phyloP scores from a whole-genome alignment of 352 stramenopile genomes.

The Phytopythium boreale region DNA sequence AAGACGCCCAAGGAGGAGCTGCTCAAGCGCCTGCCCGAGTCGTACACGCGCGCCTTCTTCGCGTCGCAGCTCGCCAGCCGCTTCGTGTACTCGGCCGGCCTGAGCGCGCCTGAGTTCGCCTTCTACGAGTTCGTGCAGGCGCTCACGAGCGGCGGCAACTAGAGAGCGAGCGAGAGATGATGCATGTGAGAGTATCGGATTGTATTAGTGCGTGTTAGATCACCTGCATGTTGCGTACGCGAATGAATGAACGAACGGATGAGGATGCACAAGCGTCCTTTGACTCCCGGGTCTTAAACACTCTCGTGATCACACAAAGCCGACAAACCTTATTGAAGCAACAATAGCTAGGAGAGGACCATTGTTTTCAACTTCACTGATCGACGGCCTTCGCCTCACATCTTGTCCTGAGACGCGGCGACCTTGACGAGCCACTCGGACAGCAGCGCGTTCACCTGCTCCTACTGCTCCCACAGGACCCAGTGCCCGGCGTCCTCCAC shows the following conservation, averaged over 20 bases:
- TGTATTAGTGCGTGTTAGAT: neutral
- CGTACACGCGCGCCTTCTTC: conserved; percentile 79
- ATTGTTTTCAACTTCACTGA: too few relatives aligned
- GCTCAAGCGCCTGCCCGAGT: conserved; percentile 65
- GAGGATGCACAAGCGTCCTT: too few relatives aligned
- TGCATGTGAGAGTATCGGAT: neutral
- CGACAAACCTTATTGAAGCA: too few relatives aligned
- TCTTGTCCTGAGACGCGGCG: conserved; percentile 9
- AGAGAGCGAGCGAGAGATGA: neutral
- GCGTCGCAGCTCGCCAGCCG: conserved; percentile 76
- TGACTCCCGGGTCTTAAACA: conserved; percentile 15
- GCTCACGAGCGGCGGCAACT: conserved; percentile 22
- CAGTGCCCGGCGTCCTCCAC: conserved; percentile 57
- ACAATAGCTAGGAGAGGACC: too few relatives aligned
- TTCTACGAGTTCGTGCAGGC: conserved; percentile 87
- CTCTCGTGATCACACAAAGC: neutral
- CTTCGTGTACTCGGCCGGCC: conserved; percentile 76
- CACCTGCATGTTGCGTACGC: neutral
- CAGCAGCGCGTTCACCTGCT: conserved; percentile 36
- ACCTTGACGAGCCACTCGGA: conserved; percentile 37
- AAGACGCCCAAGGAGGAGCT: conserved; percentile 64
- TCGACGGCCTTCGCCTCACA: conserved; percentile 11
- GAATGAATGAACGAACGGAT: neutral
- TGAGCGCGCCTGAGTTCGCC: conserved; percentile 72
- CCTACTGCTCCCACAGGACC: conserved; percentile 56